Evolutionary conservation across 306 rosid species (phyloP).

Genomic region (Dryas drummondii): DNA sequence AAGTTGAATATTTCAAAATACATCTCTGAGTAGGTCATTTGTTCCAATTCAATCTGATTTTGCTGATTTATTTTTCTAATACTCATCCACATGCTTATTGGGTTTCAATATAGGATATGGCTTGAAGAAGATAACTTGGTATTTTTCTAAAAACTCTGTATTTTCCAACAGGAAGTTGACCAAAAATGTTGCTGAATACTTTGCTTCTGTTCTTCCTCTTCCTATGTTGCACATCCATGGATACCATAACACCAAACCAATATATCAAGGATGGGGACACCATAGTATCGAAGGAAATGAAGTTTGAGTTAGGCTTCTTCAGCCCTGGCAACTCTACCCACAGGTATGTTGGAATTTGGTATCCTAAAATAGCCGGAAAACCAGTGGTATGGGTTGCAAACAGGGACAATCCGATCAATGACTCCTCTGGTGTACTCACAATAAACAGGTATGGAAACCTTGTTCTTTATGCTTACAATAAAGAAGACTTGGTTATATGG

Average conservation of each 20-base stretch:
- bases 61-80: no score
- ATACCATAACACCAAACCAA: slow-evolving; percentile 23
- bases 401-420: slow-evolving; percentile 37
- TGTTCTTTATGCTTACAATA: slow-evolving; percentile 6
- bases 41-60: no score
- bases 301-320: slow-evolving; percentile 59
- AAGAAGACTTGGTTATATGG: neutral
- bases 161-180: neutral
- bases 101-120: neutral
- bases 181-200: neutral
- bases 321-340: slow-evolving; percentile 32
- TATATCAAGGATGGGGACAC: slow-evolving; percentile 39
- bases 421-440: slow-evolving; percentile 12
- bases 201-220: neutral
- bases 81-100: no score
- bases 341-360: slow-evolving; percentile 46
- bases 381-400: slow-evolving; percentile 67
- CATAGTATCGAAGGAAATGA: slow-evolving; percentile 35
- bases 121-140: no score
- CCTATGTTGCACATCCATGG: neutral
- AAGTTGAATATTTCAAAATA: no score
- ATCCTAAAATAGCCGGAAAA: neutral
- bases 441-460: slow-evolving; percentile 16
- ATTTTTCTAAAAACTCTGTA: no score
- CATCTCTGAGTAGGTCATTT: no score